phyloP scores from a whole-genome alignment of 257 asterid genomes.

The Solanum virginianum region DNA sequence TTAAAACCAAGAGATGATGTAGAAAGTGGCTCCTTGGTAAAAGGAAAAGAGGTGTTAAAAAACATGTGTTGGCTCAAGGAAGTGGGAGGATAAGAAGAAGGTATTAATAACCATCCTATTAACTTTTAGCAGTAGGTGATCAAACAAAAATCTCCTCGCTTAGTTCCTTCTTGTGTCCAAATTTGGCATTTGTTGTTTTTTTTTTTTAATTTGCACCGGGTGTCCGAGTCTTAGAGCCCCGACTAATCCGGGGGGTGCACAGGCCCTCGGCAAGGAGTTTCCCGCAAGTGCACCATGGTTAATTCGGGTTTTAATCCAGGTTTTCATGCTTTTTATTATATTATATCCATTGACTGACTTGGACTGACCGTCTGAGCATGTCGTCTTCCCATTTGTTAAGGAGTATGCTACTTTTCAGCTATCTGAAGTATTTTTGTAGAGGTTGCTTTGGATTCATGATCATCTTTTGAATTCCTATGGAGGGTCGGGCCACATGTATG shows the following conservation, averaged over 20 bases:
- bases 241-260: too few relatives aligned
- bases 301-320: too few relatives aligned
- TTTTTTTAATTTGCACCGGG: too few relatives aligned
- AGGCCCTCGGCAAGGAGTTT: too few relatives aligned
- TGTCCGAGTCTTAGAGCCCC: too few relatives aligned
- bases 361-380: background rate
- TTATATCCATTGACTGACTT: background rate
- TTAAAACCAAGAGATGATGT: background rate
- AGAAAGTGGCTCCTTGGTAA: background rate
- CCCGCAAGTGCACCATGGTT: too few relatives aligned
- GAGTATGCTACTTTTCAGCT: background rate
- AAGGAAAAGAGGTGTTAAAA: background rate
- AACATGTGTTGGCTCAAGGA: background rate
- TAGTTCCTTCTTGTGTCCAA: background rate
- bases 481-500: background rate
- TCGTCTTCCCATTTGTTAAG: background rate
- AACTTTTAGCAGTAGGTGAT: background rate
- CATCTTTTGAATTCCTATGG: background rate
- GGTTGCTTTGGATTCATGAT: background rate
- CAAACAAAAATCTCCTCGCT: background rate
- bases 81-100: background rate
- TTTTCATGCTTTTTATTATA: background rate
- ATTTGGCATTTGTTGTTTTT: background rate
- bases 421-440: background rate
- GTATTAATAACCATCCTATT: background rate